phyloP scores from a whole-genome alignment of 1,284 basidiomycete species.

The Meira miltonrushii region DNA sequence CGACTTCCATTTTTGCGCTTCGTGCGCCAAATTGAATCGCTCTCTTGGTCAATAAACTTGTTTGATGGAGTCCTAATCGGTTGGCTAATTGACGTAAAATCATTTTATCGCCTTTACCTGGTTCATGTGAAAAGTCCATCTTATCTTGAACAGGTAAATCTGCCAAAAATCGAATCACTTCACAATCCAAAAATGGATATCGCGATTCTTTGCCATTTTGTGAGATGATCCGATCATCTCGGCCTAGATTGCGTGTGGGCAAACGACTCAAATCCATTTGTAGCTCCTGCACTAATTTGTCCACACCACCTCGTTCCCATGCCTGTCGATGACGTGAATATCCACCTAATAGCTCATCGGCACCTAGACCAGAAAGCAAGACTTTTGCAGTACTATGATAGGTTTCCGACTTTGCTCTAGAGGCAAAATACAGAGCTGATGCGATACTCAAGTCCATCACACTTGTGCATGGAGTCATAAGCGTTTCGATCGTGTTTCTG shows the following conservation, averaged over 20 bases:
- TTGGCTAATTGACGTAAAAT: slow-evolving; percentile 60
- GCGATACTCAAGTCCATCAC: slow-evolving; percentile 68
- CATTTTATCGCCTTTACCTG: slow-evolving; percentile 73
- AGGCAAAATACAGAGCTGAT: slow-evolving; percentile 86
- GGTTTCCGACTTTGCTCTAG: slow-evolving; percentile 50
- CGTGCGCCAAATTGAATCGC: slow-evolving; percentile 95
- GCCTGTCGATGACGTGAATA: slow-evolving; percentile 83
- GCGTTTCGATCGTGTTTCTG: slow-evolving; percentile 10
- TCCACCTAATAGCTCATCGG: slow-evolving; percentile 90
- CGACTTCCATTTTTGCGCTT: slow-evolving; percentile 77
- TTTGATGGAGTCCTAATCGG: slow-evolving; percentile 52
- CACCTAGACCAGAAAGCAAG: slow-evolving; percentile 83
- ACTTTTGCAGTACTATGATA: slow-evolving; percentile 63
- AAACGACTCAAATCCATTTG: slow-evolving; percentile 89
- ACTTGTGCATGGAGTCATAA: slow-evolving; percentile 32
- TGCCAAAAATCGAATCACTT: slow-evolving; percentile 56
- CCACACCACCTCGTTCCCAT: slow-evolving; percentile 53
- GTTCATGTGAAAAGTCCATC: slow-evolving; percentile 57
- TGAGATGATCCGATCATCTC: slow-evolving; percentile 87
- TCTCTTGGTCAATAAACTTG: slow-evolving; percentile 68
- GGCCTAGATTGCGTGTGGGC: slow-evolving; percentile 79
- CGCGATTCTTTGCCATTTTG: slow-evolving; percentile 76
- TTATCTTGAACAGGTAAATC: slow-evolving; percentile 73
- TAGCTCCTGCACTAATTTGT: slow-evolving; percentile 73
- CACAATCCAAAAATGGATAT: slow-evolving; percentile 40